phyloP scores from a whole-genome alignment of 495 filamentous ascomycete genomes.

The Daldinia concentrica region DNA sequence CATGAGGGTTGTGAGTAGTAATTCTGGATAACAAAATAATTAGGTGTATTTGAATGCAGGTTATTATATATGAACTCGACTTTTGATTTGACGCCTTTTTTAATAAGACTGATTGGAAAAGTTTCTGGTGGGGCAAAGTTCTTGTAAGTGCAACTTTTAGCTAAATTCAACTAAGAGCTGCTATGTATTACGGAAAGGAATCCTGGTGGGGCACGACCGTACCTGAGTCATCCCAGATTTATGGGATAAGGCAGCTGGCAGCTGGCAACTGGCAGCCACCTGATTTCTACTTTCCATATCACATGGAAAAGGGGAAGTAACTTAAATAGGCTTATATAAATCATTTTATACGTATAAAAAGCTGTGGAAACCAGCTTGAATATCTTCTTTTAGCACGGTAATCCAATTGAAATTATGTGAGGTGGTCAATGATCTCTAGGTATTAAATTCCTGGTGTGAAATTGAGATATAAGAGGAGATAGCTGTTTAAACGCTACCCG shows the following conservation, averaged over 20 bases:
- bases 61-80: neutral
- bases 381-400: no score
- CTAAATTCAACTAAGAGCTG: no score
- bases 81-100: conserved; percentile 2
- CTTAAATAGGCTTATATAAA: no score
- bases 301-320: neutral
- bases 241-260: neutral
- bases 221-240: neutral
- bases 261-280: neutral
- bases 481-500: no score
- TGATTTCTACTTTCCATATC: neutral
- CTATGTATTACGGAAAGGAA: neutral
- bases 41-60: neutral
- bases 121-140: conserved; percentile 45
- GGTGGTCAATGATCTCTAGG: no score
- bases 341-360: neutral
- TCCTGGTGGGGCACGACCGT: conserved; percentile 32
- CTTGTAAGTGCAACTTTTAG: conserved; percentile 1
- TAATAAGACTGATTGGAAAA: conserved; percentile 37
- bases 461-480: no score
- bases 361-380: neutral
- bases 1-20: conserved; percentile 2
- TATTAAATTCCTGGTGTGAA: no score
- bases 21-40: neutral
- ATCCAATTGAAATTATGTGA: no score